Conservation (phyloP, 2,329 filamentous ascomycete genomes). For the Botrytis deweyae region DNA sequence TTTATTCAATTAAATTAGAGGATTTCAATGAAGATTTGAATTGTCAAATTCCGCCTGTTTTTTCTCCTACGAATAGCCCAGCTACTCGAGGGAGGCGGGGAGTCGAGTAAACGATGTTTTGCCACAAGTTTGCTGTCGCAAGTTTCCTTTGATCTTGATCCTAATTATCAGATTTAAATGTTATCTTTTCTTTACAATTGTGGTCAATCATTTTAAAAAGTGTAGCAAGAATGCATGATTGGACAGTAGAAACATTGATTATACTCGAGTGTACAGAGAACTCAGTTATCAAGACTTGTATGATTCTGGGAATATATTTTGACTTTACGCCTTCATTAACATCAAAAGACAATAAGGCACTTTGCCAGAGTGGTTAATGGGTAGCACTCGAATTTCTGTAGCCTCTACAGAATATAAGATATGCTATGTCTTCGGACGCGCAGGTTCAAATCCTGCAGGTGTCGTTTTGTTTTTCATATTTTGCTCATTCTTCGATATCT, state of each 20-base stretch:
- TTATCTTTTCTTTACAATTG: no score
- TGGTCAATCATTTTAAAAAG: neutral
- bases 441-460: constrained; percentile 41
- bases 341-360: constrained; percentile 22
- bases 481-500: neutral
- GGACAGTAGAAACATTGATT: neutral
- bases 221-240: neutral
- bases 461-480: constrained; percentile 5
- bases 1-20: no score
- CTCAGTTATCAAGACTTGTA: fast-evolving
- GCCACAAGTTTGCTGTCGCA: neutral
- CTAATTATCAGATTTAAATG: neutral
- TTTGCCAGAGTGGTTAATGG: constrained; percentile 41
- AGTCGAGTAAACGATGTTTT: neutral
- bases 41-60: no score
- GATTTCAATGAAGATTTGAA: no score
- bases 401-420: constrained; percentile 26
- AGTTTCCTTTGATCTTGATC: neutral
- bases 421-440: constrained; percentile 41
- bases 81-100: no score
- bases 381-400: constrained; percentile 38
- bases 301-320: fast-evolving
- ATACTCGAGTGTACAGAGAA: neutral
- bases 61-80: no score
- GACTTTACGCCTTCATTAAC: fast-evolving